Conservation (phyloP, 192 early-diverging fungal species). For the Coemansia furcata region DNA sequence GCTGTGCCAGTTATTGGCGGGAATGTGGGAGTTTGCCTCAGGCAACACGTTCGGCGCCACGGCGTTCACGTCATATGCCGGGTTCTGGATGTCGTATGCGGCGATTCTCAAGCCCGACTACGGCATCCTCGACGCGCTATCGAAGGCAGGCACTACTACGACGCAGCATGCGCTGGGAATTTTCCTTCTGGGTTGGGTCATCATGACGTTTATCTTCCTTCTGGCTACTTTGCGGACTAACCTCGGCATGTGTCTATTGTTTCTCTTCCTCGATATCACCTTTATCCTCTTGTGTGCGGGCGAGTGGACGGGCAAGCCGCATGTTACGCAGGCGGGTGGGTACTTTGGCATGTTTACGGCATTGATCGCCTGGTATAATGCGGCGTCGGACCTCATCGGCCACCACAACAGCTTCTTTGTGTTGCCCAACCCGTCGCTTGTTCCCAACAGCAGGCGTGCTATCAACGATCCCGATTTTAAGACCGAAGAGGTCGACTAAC, state of each 20-base stretch:
- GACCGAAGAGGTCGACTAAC: slow-evolving; percentile 24
- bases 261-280: slow-evolving; percentile 65
- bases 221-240: slow-evolving; percentile 64
- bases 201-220: slow-evolving; percentile 70
- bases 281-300: slow-evolving; percentile 68
- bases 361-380: slow-evolving; percentile 74
- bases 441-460: slow-evolving; percentile 6
- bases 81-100: slow-evolving; percentile 67
- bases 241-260: slow-evolving; percentile 61
- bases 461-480: slow-evolving; percentile 32
- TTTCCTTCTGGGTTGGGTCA: slow-evolving; percentile 64
- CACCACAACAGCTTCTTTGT: slow-evolving; percentile 56
- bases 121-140: slow-evolving; percentile 44
- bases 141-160: slow-evolving; percentile 33
- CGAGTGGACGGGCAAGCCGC: slow-evolving; percentile 52
- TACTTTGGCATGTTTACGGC: slow-evolving; percentile 73
- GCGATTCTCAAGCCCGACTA: slow-evolving; percentile 60
- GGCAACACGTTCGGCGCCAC: slow-evolving; percentile 84
- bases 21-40: slow-evolving; percentile 79
- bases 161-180: slow-evolving; percentile 57
- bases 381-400: slow-evolving; percentile 61
- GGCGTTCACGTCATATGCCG: slow-evolving; percentile 69
- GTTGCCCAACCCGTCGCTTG: slow-evolving; percentile 56
- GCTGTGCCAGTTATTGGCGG: slow-evolving; percentile 69
- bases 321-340: slow-evolving; percentile 63